Evolutionary conservation across 441 rosid species (phyloP).

Genomic region (Rhodomyrtus psidioides): DNA sequence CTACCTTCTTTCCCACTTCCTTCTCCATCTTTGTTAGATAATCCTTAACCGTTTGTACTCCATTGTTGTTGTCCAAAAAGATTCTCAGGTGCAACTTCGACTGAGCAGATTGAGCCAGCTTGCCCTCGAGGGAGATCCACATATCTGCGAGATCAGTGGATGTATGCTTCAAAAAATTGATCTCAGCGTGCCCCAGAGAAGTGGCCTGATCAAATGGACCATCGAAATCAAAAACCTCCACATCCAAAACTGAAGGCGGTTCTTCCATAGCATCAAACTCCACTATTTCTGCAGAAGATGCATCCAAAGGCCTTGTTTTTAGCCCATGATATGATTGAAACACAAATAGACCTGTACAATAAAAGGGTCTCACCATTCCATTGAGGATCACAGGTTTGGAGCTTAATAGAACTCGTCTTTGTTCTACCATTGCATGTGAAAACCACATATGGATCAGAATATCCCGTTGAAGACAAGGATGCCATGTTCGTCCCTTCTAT

Average conservation of each 20-base stretch:
- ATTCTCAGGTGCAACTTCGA: conserved; percentile 73
- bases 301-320: not conserved
- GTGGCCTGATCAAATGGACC: conserved; percentile 87
- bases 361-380: conserved; percentile 62
- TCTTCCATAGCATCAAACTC: conserved; percentile 97
- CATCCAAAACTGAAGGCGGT: conserved; percentile 80
- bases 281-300: conserved; percentile 51
- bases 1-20: conserved; percentile 94
- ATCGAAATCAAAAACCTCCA: conserved; percentile 83
- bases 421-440: conserved; percentile 79
- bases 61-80: conserved; percentile 69
- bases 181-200: conserved; percentile 82
- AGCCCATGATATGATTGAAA: not conserved
- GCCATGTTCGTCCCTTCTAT: conserved; percentile 63
- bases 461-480: conserved; percentile 40
- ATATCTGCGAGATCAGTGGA: conserved; percentile 64
- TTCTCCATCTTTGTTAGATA: conserved; percentile 75
- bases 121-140: conserved; percentile 68
- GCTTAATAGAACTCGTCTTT: conserved; percentile 80
- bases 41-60: conserved; percentile 64
- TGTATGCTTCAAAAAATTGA: conserved; percentile 70
- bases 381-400: conserved; percentile 64
- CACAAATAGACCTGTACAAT: not conserved
- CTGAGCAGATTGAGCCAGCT: conserved; percentile 71
- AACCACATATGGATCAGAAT: conserved; percentile 70